Evolutionary conservation across 2,329 filamentous ascomycete species (phyloP), one percentile per base, ranked within the genome.

Genomic region (Gaeumannomyces tritici): DNA sequence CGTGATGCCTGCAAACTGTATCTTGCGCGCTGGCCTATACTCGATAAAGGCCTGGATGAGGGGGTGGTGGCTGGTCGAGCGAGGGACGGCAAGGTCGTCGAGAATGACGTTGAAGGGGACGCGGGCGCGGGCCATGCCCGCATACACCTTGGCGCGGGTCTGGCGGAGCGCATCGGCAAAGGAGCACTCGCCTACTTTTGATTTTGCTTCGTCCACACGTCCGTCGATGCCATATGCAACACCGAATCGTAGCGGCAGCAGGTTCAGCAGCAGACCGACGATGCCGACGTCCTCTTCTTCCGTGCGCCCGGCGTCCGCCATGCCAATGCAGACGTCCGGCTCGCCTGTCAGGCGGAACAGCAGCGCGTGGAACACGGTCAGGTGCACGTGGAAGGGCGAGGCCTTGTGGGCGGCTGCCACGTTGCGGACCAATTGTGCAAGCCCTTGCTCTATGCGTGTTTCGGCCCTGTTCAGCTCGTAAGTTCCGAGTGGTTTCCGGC

Each of bases 181-280:
- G 28, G 21, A 18, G 7, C 29, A 18, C 9, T 21, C 7, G 57
- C 29, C n/a, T 1, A n/a, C n/a, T n/a, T n/a, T n/a, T n/a, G n/a
- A n/a, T n/a, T n/a, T n/a, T n/a, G n/a, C n/a, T n/a, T n/a, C n/a
- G n/a, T n/a, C n/a, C n/a, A n/a, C n/a, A n/a, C n/a, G n/a, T n/a
- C n/a, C n/a, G n/a, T n/a, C n/a, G n/a, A n/a, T n/a, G n/a, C n/a
- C n/a, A n/a, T n/a, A n/a, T n/a, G n/a, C n/a, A n/a, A n/a, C n/a
- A n/a, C 26, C 29, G 27, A 59, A 24, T 7, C 57, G 57, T 5
- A 59, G 57, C 18, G 57, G 35, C 61, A 64, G 1, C 65, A 66
- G 59, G 64, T 64, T 72, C 18, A 90, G 89, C 67, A 93, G 93
- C 0, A 90, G 70, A 0, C 80, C 79, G 0, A 83, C 87, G 0